Percentiles rank a stretch among this genome's conserved stretches.
Conservation (phyloP, 2,329 filamentous ascomycete species). For the Pseudogymnoascus sp. region DNA sequence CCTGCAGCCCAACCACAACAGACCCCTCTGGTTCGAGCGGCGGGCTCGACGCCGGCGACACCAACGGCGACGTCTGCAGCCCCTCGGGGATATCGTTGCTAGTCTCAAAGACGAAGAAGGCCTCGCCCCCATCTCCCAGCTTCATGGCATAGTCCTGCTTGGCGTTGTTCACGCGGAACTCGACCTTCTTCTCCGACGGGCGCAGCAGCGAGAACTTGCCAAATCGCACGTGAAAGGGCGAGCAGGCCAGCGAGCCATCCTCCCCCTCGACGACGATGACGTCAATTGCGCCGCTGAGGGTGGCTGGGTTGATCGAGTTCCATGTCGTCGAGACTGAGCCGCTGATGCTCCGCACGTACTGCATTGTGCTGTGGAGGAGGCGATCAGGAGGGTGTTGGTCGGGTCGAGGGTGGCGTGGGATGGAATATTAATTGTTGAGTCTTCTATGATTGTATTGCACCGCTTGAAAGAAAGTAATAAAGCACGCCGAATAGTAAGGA, state of each 20-base stretch:
- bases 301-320: constrained; percentile 99
- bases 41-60: constrained; percentile 83
- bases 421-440: constrained; percentile 4
- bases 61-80: constrained; percentile 86
- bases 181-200: constrained; percentile 97
- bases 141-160: constrained; percentile 98
- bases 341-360: constrained; percentile 94
- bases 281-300: constrained; percentile 94
- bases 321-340: constrained; percentile 96
- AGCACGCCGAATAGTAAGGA: background rate
- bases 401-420: background rate
- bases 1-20: constrained; percentile 43
- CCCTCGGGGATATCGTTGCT: constrained; percentile 84
- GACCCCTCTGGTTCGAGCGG: constrained; percentile 45
- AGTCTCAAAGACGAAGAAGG: constrained; percentile 98
- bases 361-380: constrained; percentile 51
- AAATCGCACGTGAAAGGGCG: constrained; percentile 96
- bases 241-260: constrained; percentile 82
- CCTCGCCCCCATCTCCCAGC: constrained; percentile 91
- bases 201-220: constrained; percentile 95
- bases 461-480: constrained; percentile 8
- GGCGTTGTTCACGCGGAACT: constrained; percentile 87
- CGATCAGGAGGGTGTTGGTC: background rate
- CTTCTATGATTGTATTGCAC: background rate
- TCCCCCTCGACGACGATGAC: constrained; percentile 96